Evolutionary conservation across 306 rosid genomes (phyloP), one percentile per base, ranked within the genome.

Genomic region (Senna tora): DNA sequence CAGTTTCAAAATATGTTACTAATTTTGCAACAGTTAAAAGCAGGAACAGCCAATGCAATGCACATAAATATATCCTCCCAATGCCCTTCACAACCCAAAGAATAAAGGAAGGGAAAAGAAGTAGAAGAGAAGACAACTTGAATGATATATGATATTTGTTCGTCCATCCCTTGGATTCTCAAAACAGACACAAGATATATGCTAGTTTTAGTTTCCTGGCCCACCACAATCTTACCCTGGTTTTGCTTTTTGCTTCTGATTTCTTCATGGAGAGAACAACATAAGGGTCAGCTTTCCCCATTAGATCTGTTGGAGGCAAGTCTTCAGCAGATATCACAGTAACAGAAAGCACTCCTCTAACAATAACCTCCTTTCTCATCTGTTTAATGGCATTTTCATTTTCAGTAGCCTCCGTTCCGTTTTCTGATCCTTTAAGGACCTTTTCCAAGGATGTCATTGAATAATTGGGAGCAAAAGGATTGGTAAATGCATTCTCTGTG

Each of bases 251-350:
- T 8, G 84, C 71, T 79, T 45, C 99, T 57, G 99, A 73, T 85
- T 94, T 94, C 87, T 89, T 94, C 91, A 94, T 73, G 61, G 86
- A 85, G 76, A 94, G 88, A 41, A 87, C 77, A 75, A 86, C 96
- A 74, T 79, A 94, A 67, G 99, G 99, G 80, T 94, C 99, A 60
- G 97, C 85, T 81, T 94, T 94, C 39, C 99, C 99, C 85, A 91
- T 75, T 49, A 94, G 59, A 83, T 94, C 99, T 54, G 36, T 73
- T 1, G 91, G 84, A 43, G 99, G 91, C 96, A 94, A 94, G 77
- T 89, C 99, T 82, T 94, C 97, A 2, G 90, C 99, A 72, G 99
- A 94, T 85, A 94, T 79, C 43, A 94, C 89, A 28, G 93, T 89
- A 55, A 94, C 84, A 46, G 93, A 82, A 67, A 91, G 91, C 73